Evolutionary conservation across 2,329 filamentous ascomycete genomes (phyloP).

Genomic region (Fusarium subglutinans): DNA sequence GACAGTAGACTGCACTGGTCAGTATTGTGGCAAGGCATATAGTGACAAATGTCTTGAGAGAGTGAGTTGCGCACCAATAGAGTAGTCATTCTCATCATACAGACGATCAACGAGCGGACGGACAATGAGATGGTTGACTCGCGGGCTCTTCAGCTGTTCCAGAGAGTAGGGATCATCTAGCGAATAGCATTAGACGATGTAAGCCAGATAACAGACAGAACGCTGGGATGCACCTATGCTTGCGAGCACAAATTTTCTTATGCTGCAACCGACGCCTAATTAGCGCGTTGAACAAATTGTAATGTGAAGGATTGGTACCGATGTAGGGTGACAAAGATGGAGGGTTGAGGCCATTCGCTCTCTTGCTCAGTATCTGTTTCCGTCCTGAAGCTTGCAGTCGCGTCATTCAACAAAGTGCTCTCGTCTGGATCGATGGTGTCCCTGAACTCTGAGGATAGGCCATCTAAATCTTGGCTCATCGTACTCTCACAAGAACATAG

Average conservation of each 20-base stretch:
- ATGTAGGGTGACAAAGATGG: background rate
- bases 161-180: slow-evolving; percentile 7
- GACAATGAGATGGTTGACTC: slow-evolving; percentile 9
- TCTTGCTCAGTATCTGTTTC: slow-evolving; percentile 3
- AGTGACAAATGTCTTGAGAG: too few species aligned
- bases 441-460: background rate
- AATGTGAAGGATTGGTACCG: background rate
- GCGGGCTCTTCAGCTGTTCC: slow-evolving; percentile 1
- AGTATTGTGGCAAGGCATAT: background rate
- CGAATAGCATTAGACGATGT: background rate
- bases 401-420: background rate
- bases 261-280: background rate
- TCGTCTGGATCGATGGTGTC: background rate
- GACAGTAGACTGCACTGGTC: slow-evolving; percentile 65
- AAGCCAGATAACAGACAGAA: too few species aligned
- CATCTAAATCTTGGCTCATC: background rate
- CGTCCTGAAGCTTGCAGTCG: background rate
- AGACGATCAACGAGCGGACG: slow-evolving; percentile 1
- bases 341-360: background rate
- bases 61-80: background rate
- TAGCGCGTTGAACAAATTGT: rapidly evolving
- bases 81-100: slow-evolving; percentile 2
- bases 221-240: background rate
- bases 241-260: slow-evolving; percentile 8
- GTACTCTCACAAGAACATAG: background rate